A percentile compares a stretch with the other conserved stretches of the same genome.
Evolutionary conservation across 208 protist species (phyloP).

Genomic region (Leishmania lainsoni): DNA sequence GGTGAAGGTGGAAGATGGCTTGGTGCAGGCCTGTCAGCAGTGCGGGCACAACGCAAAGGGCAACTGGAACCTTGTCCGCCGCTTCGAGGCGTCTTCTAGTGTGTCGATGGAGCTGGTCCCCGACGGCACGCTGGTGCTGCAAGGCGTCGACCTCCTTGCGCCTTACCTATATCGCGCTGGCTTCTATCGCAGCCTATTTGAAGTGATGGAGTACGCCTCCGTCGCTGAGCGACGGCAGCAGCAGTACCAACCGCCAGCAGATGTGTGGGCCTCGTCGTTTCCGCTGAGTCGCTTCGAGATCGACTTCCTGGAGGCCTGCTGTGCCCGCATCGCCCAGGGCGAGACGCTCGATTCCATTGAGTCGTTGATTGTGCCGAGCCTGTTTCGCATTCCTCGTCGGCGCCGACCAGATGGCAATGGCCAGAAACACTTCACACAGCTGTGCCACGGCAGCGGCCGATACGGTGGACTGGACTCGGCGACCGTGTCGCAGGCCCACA

Average conservation of each 20-base stretch:
- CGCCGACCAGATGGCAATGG: constrained; percentile 24
- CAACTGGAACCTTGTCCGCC: constrained; percentile 66
- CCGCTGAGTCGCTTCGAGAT: constrained; percentile 74
- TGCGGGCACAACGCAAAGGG: constrained; percentile 47
- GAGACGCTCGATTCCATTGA: constrained; percentile 49
- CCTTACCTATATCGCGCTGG: constrained; percentile 75
- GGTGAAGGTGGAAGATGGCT: constrained; percentile 61
- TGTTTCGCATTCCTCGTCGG: constrained; percentile 80
- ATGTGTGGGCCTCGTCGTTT: constrained; percentile 69
- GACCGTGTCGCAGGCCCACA: constrained; percentile 1
- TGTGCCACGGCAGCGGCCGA: constrained; percentile 1
- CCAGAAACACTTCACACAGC: constrained; percentile 9
- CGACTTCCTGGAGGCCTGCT: constrained; percentile 90
- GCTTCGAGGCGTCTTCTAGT: constrained; percentile 46
- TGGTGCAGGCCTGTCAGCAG: constrained; percentile 41
- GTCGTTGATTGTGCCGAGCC: constrained; percentile 55
- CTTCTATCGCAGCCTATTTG: constrained; percentile 69
- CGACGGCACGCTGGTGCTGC: constrained; percentile 77
- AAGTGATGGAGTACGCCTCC: constrained; percentile 29
- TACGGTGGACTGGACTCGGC: neutral
- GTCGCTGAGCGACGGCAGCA: constrained; percentile 25
- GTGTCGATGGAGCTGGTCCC: constrained; percentile 80
- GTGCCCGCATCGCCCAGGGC: constrained; percentile 63
- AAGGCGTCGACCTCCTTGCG: constrained; percentile 67
- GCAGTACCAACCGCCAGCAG: constrained; percentile 24